Evolutionary conservation across 768 basidiomycete genomes (phyloP), one percentile per base, ranked within the genome.

Genomic region (Calocera viscosa): DNA sequence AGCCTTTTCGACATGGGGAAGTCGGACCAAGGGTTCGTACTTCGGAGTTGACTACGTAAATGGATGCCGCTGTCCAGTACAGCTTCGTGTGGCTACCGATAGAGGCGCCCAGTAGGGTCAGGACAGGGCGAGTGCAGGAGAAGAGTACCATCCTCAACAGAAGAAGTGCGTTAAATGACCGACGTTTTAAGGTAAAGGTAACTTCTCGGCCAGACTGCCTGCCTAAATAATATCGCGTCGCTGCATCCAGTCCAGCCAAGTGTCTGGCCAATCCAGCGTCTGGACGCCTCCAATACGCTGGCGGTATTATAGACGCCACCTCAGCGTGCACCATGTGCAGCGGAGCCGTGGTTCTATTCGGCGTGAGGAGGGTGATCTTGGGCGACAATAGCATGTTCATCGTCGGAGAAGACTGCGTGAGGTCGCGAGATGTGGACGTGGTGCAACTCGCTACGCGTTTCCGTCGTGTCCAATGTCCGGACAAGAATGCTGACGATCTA

Each of bases 301-400:
- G 67, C 34, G 68, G 66, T 49, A 72, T 69, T 66, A 66, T 63
- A 35, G 69, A 71, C 68, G 66, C 63, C 11, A 71, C 11, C 69
- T 71, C 28, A 83, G 83, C 86, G 1, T 87, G 86, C 71, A 80
- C 76, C 65, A 86, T 87, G 86, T 87, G 86, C 71, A 79, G 82
- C 0, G 86, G 85, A 8, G 82, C 85, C 0, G 82, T 85, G 28
- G 67, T 84, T n/a, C 76, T 86, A 8, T 86, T 85, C 75, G 81
- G 82, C 53, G 86, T 88, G 39, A 83, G 83, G 2, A 80, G 86
- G 7, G 82, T 68, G 28, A 84, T 88, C 12, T 82, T 88, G 60
- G 86, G 85, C 19, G 86, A 87, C 72, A 85, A 86, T 68, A 53
- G 68, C 19, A 87, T 78, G 39, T 84, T 81, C 70, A 68, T 80